Percentiles rank a stretch among this genome's conserved stretches.
Conservation (phyloP, 495 filamentous ascomycete species). For the Friedmanniomyces endolithicus region DNA sequence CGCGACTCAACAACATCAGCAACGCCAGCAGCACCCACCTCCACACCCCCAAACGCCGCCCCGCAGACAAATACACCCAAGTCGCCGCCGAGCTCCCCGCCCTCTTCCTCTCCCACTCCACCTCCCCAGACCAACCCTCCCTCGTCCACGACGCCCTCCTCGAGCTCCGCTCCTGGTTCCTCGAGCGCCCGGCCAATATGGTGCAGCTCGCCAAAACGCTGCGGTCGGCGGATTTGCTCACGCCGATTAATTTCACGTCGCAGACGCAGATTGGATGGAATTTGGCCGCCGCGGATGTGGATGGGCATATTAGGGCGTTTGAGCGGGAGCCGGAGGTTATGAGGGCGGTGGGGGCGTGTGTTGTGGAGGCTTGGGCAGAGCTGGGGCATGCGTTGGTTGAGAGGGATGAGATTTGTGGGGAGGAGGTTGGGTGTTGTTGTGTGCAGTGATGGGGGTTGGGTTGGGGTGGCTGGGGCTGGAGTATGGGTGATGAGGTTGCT, state of each 20-base stretch:
- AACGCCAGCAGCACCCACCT: background rate
- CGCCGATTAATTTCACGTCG: background rate
- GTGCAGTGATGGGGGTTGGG: background rate
- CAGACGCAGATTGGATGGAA: background rate
- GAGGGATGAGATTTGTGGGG: background rate
- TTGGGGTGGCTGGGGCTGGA: no score
- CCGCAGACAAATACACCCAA: background rate
- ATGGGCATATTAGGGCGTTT: background rate
- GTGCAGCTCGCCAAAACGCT: background rate
- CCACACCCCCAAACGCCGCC: background rate
- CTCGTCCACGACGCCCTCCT: background rate
- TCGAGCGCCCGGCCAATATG: background rate
- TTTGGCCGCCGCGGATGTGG: background rate
- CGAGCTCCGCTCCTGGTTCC: background rate
- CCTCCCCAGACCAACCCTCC: background rate
- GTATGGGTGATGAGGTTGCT: no score
- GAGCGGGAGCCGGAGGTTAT: background rate
- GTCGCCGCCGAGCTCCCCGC: background rate
- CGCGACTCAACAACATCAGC: background rate
- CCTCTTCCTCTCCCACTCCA: background rate
- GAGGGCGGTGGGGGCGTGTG: background rate
- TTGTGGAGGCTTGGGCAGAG: background rate
- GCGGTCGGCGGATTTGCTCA: background rate
- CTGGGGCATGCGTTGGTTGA: background rate
- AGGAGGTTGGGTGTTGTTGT: background rate